Conservation (phyloP, 495 filamentous ascomycete genomes). For the Aspergillus sclerotiicarbonarius region DNA sequence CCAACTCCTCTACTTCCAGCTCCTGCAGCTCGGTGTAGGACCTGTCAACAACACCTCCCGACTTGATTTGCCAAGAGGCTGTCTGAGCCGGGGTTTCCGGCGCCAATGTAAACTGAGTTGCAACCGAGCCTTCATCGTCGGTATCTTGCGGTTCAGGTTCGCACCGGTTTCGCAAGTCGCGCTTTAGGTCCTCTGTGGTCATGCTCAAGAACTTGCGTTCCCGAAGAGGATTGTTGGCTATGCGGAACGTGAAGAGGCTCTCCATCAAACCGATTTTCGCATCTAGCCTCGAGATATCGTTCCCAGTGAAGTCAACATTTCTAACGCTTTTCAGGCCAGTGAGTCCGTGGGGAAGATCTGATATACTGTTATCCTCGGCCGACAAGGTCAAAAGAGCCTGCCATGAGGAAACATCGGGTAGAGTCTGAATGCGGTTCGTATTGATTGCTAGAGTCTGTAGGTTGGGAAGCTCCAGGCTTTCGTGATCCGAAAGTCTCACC, state of each 20-base stretch:
- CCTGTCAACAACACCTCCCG: conserved; percentile 70
- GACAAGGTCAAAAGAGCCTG: conserved; percentile 65
- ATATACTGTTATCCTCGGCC: conserved; percentile 77
- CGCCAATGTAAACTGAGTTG: conserved; percentile 46
- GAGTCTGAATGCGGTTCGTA: conserved; percentile 67
- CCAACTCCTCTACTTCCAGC: conserved; percentile 44
- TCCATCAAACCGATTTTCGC: conserved; percentile 79
- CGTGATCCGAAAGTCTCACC: conserved; percentile 48
- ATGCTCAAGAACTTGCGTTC: conserved; percentile 83
- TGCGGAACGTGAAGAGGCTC: conserved; percentile 63
- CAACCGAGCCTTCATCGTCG: conserved; percentile 44
- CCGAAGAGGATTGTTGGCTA: conserved; percentile 82
- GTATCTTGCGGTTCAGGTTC: conserved; percentile 53
- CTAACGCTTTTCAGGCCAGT: conserved; percentile 61
- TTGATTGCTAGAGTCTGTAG: conserved; percentile 73
- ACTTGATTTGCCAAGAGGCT: conserved; percentile 59
- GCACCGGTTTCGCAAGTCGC: conserved; percentile 65
- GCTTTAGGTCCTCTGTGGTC: conserved; percentile 78
- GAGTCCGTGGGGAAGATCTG: conserved; percentile 72
- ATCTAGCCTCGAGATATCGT: conserved; percentile 74
- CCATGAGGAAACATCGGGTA: conserved; percentile 75
- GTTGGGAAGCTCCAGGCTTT: conserved; percentile 60
- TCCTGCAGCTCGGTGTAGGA: conserved; percentile 61
- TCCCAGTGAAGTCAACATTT: conserved; percentile 78
- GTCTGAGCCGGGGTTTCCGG: conserved; percentile 37